A percentile compares a stretch with the other conserved stretches of the same genome.
Evolutionary conservation across 306 rosid species (phyloP).

Genomic region (Citrullus amarus): DNA sequence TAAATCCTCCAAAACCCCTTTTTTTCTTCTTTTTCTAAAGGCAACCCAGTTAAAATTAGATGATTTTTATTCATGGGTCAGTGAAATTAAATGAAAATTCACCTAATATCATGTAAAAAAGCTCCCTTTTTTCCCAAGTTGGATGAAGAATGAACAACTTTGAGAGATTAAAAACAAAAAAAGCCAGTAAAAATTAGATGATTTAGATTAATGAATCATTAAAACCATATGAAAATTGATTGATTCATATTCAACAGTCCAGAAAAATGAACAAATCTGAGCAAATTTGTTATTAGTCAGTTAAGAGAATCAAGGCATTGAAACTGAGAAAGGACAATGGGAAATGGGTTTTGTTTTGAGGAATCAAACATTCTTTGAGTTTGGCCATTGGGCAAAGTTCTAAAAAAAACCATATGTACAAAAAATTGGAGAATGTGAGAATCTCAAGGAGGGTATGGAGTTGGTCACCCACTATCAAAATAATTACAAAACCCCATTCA

Average conservation of each 20-base stretch:
- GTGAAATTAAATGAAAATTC: not conserved
- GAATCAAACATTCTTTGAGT: constrained; percentile 61
- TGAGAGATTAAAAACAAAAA: not conserved
- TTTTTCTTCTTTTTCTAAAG: not conserved
- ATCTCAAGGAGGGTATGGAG: constrained; percentile 69
- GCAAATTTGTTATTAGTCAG: constrained; percentile 1
- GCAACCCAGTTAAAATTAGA: not conserved
- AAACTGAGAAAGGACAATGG: constrained; percentile 16
- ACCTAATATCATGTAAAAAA: not conserved
- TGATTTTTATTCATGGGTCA: not conserved
- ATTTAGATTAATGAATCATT: not conserved
- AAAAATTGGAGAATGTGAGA: constrained; percentile 59
- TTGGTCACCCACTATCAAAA: constrained; percentile 50
- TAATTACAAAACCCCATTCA: not conserved
- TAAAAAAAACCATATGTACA: constrained; percentile 15
- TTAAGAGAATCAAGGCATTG: constrained; percentile 18
- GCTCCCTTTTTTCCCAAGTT: not conserved
- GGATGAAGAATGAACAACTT: not conserved
- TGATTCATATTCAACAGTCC: too few relatives aligned
- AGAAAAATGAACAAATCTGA: not conserved
- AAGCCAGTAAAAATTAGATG: not conserved
- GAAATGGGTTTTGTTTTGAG: not conserved
- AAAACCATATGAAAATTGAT: not conserved
- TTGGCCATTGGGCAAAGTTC: constrained; percentile 53
- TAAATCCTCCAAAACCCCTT: not conserved